Base-by-base conservation (phyloP, 2,329 filamentous ascomycete genomes). In the Aspergillus quadricinctus region DNA sequence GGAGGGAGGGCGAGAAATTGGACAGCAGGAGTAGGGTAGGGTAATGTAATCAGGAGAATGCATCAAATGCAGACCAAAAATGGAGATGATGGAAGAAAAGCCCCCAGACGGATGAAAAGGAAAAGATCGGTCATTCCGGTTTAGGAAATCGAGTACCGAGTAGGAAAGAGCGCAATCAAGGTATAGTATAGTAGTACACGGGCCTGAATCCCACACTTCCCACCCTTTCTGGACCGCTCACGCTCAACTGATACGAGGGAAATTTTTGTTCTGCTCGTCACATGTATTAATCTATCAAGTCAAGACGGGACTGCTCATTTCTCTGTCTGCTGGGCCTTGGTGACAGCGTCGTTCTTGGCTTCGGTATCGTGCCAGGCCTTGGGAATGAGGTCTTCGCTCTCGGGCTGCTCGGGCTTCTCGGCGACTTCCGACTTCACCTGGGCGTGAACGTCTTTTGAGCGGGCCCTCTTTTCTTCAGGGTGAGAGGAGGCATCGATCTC, bases 281-380 rank as follows among this genome's bases (percentile, higher is more conserved):
- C 40, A 27, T 37, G 23, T 29, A 25, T n/a, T 29, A 29, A 40
- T 43, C n/a, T 27, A 52, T 40, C 23, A 23, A 23, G 23, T 23
- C 31, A 19, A 49, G 35, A 35, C 17, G 25, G 10, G 28, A 48
- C 19, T 27, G 19, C 51, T 61, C 63, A 62, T 52, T 63, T 68
- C 56, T 62, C 54, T 17, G 61, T 56, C 53, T 61, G 48, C 23
- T 55, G 50, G 31, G 37, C 53, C 53, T 37, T 37, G 31, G 31
- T 37, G 31, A 35, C 11, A 35, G 54, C 56, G 46, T 61, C 43
- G 57, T 62, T 67, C 64, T 66, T 62, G 52, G 56, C 56, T 56
- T 67, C 64, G 27, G 71, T 69, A 63, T 83, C 80, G 61, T 81
- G 77, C 59, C 72, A 75, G 40, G 79, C 77, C 69, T 80, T 82